A percentile compares a stretch with the other conserved stretches of the same genome.
These are phyloP conservation scores for Poa pratensis DNA, from an alignment of 176 grass and related monocot species.

Conservation along the genomic window DNA sequence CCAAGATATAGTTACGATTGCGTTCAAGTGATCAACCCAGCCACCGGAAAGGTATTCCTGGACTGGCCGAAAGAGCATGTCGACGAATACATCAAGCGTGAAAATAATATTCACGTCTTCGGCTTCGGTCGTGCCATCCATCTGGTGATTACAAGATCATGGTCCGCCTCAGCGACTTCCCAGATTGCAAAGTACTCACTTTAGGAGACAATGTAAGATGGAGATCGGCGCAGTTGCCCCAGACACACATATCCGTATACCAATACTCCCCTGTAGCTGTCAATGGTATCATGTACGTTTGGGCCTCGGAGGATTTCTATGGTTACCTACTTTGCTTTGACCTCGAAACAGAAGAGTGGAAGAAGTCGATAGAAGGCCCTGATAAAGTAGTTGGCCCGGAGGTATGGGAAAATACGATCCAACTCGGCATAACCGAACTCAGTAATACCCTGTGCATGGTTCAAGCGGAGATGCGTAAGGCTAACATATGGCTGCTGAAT, in stretches of 20 bases:
- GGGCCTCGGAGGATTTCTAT: too few relatives aligned
- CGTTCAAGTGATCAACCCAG: not conserved
- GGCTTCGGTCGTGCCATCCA: not conserved
- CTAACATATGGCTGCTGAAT: not conserved
- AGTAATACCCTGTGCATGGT: not conserved
- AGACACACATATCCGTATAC: fast-evolving
- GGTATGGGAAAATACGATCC: not conserved
- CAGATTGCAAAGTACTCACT: not conserved
- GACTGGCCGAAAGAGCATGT: not conserved
- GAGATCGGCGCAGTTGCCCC: not conserved
- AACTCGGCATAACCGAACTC: not conserved
- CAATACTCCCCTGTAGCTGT: not conserved
- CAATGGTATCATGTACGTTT: not conserved
- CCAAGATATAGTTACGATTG: not conserved
- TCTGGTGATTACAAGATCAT: not conserved
- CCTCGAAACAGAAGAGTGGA: not conserved
- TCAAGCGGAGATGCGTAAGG: not conserved
- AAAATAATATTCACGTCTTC: not conserved
- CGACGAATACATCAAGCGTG: too few relatives aligned
- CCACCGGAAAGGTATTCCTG: not conserved
- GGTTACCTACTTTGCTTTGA: not conserved
- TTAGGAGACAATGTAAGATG: not conserved
- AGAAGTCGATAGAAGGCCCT: not conserved
- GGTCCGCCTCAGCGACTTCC: not conserved
- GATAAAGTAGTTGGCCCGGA: not conserved